Percentiles rank a stretch among this genome's conserved stretches.
Conservation (phyloP, 2,329 filamentous ascomycete species). For the Ophiostoma ips region DNA sequence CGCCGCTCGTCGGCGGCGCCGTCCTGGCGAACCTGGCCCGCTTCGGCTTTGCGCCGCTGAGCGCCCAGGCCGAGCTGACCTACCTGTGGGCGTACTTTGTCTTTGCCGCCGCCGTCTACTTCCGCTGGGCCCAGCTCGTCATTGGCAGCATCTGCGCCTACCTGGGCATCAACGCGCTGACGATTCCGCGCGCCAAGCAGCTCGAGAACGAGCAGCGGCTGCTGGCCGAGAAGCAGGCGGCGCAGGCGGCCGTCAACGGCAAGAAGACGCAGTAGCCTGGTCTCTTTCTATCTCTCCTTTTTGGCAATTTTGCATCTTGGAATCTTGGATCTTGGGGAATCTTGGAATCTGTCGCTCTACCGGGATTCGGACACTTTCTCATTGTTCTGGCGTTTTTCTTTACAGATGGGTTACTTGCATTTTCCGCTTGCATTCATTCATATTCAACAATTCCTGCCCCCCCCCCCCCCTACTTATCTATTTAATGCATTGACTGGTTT, state of each 20-base stretch:
- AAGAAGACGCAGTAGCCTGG: conserved; percentile 10
- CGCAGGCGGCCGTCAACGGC: conserved; percentile 15
- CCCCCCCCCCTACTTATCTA: no score
- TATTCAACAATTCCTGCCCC: no score
- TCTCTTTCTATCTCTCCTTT: no score
- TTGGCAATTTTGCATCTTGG: no score
- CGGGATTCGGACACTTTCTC: no score
- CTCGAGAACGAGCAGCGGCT: conserved; percentile 35
- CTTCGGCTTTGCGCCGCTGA: conserved; percentile 35
- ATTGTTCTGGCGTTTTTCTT: no score
- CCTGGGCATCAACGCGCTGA: conserved; percentile 87
- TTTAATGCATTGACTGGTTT: no score
- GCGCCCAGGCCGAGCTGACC: conserved; percentile 52
- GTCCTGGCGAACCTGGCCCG: conserved; percentile 65
- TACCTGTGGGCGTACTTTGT: conserved; percentile 78
- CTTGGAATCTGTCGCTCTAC: no score
- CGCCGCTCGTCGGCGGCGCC: conserved; percentile 74
- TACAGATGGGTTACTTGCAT: no score
- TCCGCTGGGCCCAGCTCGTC: conserved; percentile 82
- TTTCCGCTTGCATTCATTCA: no score
- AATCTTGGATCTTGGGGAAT: no score
- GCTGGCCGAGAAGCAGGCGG: conserved; percentile 14
- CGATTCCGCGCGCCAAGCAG: conserved; percentile 56
- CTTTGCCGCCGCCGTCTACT: conserved; percentile 76
- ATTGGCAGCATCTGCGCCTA: conserved; percentile 85